Evolutionary conservation across 768 basidiomycete genomes (phyloP), one percentile per base, ranked within the genome.

Genomic region (Amanita subjunquillea): DNA sequence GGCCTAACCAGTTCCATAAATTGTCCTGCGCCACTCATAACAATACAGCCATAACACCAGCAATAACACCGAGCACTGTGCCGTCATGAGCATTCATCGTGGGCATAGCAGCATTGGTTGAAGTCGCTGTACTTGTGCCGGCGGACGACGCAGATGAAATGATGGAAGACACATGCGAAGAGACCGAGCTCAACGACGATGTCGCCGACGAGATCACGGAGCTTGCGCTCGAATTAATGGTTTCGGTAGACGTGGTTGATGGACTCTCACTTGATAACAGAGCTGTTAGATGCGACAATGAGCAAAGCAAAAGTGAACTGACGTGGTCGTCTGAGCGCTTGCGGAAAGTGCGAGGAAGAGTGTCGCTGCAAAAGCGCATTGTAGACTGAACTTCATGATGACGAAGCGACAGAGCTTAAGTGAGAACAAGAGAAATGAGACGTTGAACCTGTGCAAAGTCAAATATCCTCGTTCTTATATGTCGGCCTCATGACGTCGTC

Each of bases 31-130:
- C 27, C 25, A 32, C 3, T 48, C 46, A 53, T 10, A 53, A 44
- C 13, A 53, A 34, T n/a, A 53, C 41, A 37, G 51, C 51, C 51
- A 53, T 53, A 45, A 46, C 43, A 36, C 51, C 51, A 13, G 51
- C 51, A 53, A 53, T 53, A 32, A 37, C 51, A 17, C 51, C 51
- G 17, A 53, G 51, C 22, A 53, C 51, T 44, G 32, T 46, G 22
- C 51, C 43, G 25, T 53, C 51, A 13, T 34, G 34, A 25, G 43
- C 43, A 27, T 45, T 53, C 51, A 53, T 38, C 9, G 44, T 53
- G 15, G 51, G 51, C 51, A 53, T 45, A 38, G 51, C 51, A 37
- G 25, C 43, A 46, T 27, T 53, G 43, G 43, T 38, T 20, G 51
- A 27, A 38, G 29, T 53, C 17, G 51, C 6, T 38, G 51, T 36